Conservation (phyloP, 2,329 filamentous ascomycete species). For the Drechslera avenae region DNA sequence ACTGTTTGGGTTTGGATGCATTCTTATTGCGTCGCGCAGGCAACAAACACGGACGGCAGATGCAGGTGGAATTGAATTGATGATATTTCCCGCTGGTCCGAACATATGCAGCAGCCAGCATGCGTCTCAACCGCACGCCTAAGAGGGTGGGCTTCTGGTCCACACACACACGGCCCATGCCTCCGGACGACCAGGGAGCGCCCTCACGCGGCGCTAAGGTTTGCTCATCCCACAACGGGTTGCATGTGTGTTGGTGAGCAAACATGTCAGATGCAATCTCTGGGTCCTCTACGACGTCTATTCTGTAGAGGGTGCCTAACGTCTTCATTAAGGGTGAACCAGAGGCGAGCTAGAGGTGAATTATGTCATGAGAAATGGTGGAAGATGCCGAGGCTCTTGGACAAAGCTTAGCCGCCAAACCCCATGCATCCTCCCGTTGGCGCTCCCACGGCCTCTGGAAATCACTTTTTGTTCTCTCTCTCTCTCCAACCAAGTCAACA, state of each 20-base stretch:
- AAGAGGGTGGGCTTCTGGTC: slow-evolving; percentile 19
- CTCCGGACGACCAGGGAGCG: slow-evolving; percentile 14
- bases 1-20: not conserved
- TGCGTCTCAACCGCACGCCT: slow-evolving; percentile 19
- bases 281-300: not conserved
- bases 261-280: not conserved
- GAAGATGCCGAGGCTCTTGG: slow-evolving; percentile 36
- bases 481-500: not conserved
- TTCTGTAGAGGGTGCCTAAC: too few species aligned
- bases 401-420: slow-evolving; percentile 35
- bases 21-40: not conserved
- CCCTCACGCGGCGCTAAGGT: slow-evolving; percentile 10
- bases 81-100: slow-evolving; percentile 31
- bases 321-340: not conserved
- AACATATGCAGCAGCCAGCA: slow-evolving; percentile 22
- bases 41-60: slow-evolving; percentile 19
- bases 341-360: slow-evolving; percentile 1
- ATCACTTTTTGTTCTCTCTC: not conserved
- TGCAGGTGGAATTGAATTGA: slow-evolving; percentile 17
- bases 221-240: slow-evolving; percentile 4
- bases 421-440: slow-evolving; percentile 23
- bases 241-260: slow-evolving; percentile 1
- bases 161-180: slow-evolving; percentile 1
- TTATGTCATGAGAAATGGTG: slow-evolving; percentile 29
- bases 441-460: slow-evolving; percentile 18